Evolutionary conservation across 192 early-diverging fungal genomes (phyloP).

Genomic region (Podila epicladia): DNA sequence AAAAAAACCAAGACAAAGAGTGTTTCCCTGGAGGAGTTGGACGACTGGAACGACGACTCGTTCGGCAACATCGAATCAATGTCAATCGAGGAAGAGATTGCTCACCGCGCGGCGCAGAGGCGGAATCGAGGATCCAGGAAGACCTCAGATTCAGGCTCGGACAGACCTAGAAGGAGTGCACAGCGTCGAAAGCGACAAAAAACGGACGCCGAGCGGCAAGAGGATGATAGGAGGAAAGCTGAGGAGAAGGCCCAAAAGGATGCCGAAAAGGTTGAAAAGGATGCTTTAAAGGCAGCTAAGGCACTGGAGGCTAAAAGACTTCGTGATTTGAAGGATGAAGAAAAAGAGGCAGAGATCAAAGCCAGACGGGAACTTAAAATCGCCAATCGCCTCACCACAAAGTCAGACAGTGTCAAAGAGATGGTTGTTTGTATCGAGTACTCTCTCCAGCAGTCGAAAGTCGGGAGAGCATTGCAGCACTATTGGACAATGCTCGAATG

Average conservation of each 20-base stretch:
- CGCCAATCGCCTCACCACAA: conserved; percentile 46
- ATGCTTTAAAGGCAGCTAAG: background rate
- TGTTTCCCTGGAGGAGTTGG: background rate
- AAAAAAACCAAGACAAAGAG: background rate
- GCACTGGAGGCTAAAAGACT: background rate
- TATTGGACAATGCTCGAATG: conserved; percentile 24
- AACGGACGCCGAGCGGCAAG: background rate
- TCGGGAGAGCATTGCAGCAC: conserved; percentile 35
- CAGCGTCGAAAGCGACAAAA: background rate
- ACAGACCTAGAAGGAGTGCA: background rate
- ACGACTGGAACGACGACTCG: conserved; percentile 5
- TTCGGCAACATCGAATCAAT: background rate
- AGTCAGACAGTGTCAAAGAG: conserved; percentile 45
- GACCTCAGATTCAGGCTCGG: background rate
- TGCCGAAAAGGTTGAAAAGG: conserved; percentile 1
- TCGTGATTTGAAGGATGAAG: background rate
- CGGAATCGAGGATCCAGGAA: background rate
- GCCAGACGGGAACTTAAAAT: conserved; percentile 18
- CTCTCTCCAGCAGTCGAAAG: conserved; percentile 20
- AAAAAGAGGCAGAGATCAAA: conserved; percentile 22
- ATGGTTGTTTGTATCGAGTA: conserved; percentile 55
- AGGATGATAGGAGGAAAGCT: conserved; percentile 1
- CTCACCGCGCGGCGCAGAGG: background rate
- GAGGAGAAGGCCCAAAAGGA: conserved; percentile 10
- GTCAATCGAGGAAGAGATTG: conserved; percentile 21